phyloP scores from a whole-genome alignment of 495 filamentous ascomycete species.

The Penicillium samsonianum region DNA sequence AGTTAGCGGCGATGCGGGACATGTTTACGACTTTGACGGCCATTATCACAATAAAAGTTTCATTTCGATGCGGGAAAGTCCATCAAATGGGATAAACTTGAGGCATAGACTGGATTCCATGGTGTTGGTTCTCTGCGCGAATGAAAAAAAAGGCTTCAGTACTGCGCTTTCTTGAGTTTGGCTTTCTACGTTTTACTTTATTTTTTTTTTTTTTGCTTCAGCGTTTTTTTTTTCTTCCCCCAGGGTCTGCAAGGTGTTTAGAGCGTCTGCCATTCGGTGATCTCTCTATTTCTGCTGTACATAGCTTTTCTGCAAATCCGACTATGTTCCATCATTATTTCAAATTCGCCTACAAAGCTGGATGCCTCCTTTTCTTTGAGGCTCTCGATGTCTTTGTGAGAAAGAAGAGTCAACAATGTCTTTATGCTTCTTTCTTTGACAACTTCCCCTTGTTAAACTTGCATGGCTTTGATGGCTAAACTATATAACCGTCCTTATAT shows the following conservation, averaged over 20 bases:
- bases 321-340: constrained; percentile 10
- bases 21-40: constrained; percentile 17
- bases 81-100: constrained; percentile 4
- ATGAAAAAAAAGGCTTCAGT: constrained; percentile 10
- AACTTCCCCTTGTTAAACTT: neutral
- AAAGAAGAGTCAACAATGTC: neutral
- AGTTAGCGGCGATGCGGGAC: neutral
- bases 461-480: neutral
- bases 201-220: constrained; percentile 9
- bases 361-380: neutral
- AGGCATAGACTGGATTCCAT: constrained; percentile 6
- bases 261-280: constrained; percentile 31
- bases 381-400: neutral
- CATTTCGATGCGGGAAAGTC: constrained; percentile 7
- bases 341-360: neutral
- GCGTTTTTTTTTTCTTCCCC: constrained; percentile 12
- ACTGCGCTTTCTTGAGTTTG: constrained; percentile 2
- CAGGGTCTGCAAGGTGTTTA: constrained; percentile 37
- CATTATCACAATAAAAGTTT: constrained; percentile 13
- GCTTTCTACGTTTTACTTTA: neutral
- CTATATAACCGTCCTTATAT: neutral
- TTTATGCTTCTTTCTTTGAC: neutral
- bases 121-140: constrained; percentile 2
- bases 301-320: constrained; percentile 27
- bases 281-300: constrained; percentile 28